phyloP scores from a whole-genome alignment of 306 rosid genomes.

The Acacia confusa region DNA sequence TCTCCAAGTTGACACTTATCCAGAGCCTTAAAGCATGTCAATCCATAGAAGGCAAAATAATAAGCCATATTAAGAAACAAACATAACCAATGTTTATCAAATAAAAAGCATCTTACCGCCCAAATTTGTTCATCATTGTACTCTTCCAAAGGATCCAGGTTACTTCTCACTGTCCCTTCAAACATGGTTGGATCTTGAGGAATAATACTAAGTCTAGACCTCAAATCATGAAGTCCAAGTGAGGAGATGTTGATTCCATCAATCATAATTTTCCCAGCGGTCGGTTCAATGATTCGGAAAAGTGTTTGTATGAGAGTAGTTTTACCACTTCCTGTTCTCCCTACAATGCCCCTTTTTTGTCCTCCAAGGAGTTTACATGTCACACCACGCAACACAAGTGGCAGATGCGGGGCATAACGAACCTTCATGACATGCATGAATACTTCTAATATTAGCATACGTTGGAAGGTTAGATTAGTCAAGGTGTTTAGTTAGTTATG shows the following conservation, averaged over 20 bases:
- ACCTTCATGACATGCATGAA: conserved; percentile 46
- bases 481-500: not conserved
- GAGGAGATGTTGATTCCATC: conserved; percentile 61
- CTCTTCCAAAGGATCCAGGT: conserved; percentile 84
- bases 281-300: conserved; percentile 72
- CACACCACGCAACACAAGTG: conserved; percentile 80
- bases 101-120: conserved; percentile 60
- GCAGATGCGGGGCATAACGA: conserved; percentile 85
- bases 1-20: conserved; percentile 93
- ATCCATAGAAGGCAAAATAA: not conserved
- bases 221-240: conserved; percentile 81
- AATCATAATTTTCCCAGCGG: conserved; percentile 57
- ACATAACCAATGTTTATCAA: not conserved
- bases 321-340: conserved; percentile 92
- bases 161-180: conserved; percentile 86
- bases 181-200: conserved; percentile 98
- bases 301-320: conserved; percentile 81
- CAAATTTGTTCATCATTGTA: conserved; percentile 80
- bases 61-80: not conserved
- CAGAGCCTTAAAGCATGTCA: conserved; percentile 55
- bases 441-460: not conserved
- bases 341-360: conserved; percentile 81
- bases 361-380: conserved; percentile 76
- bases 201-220: conserved; percentile 79
- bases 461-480: not conserved